Evolutionary conservation across 768 basidiomycete species (phyloP).

Genomic region (Strobilomyces confusus): DNA sequence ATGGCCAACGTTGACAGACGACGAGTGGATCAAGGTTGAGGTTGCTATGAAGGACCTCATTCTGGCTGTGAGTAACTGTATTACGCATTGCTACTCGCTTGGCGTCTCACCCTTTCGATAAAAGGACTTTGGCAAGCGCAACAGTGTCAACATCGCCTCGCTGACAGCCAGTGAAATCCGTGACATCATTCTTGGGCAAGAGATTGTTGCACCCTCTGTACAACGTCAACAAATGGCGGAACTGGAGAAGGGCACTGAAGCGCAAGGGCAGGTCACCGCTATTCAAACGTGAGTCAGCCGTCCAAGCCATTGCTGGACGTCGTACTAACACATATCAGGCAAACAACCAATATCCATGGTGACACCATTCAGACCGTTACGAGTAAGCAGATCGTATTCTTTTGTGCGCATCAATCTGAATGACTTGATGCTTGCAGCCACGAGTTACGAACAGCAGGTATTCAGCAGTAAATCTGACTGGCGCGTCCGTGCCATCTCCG

Average conservation of each 20-base stretch:
- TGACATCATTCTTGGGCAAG: conserved; percentile 98
- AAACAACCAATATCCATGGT: conserved; percentile 96
- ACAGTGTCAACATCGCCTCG: conserved; percentile 97
- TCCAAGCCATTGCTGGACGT: not conserved
- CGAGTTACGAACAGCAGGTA: conserved; percentile 97
- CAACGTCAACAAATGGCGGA: conserved; percentile 99
- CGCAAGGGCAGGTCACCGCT: conserved; percentile 92
- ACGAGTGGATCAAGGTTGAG: conserved; percentile 99
- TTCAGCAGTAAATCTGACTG: conserved; percentile 99
- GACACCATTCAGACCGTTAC: conserved; percentile 95
- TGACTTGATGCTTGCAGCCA: conserved; percentile 45
- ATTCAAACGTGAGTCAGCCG: conserved; percentile 67
- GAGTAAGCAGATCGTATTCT: conserved; percentile 45
- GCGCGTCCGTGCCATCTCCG: conserved; percentile 97
- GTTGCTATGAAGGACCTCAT: conserved; percentile 98
- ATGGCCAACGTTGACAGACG: conserved; percentile 89
- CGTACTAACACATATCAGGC: conserved; percentile 36
- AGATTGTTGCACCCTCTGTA: conserved; percentile 91
- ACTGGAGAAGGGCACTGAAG: conserved; percentile 93
- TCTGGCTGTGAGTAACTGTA: conserved; percentile 53
- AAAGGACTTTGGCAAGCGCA: conserved; percentile 96
- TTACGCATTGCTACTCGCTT: not conserved
- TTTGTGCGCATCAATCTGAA: not conserved
- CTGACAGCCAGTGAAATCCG: conserved; percentile 94
- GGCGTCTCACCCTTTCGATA: conserved; percentile 14